Percentiles rank a stretch among this genome's conserved stretches.
phyloP scores from a whole-genome alignment of 106 monocot genomes.

The Dendrobium nobile region DNA sequence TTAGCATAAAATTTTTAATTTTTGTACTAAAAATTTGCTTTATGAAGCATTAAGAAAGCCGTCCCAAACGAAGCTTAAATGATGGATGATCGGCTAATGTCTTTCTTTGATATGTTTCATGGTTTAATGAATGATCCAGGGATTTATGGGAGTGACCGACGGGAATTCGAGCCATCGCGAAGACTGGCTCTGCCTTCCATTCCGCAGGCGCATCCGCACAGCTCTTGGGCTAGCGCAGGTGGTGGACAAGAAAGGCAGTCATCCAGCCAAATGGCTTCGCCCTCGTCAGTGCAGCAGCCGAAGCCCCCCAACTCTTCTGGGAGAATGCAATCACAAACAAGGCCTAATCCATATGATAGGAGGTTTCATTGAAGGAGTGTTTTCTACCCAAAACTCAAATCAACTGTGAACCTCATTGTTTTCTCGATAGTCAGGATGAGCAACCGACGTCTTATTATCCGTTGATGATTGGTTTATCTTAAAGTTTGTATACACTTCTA shows the following conservation, averaged over 20 bases:
- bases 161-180: not conserved
- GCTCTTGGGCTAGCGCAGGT: not conserved
- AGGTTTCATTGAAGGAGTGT: not conserved
- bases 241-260: not conserved
- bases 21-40: too few relatives aligned
- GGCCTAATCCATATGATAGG: slow-evolving; percentile 1
- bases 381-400: not conserved
- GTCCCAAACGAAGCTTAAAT: too few relatives aligned
- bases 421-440: too few relatives aligned
- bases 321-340: not conserved
- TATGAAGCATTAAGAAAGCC: too few relatives aligned
- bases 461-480: too few relatives aligned
- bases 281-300: not conserved
- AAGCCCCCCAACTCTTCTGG: not conserved
- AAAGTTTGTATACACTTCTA: too few relatives aligned
- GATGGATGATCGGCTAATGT: too few relatives aligned
- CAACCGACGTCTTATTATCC: too few relatives aligned
- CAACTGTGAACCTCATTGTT: too few relatives aligned
- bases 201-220: not conserved
- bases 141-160: not conserved
- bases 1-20: too few relatives aligned
- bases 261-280: not conserved
- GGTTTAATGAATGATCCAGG: not conserved
- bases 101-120: too few relatives aligned
- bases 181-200: not conserved